Percentiles rank a stretch among this genome's conserved stretches.
These are phyloP conservation scores for Trichoderma aggressivum DNA, from an alignment of 2,329 filamentous ascomycete genomes.

Conservation along the genomic window DNA sequence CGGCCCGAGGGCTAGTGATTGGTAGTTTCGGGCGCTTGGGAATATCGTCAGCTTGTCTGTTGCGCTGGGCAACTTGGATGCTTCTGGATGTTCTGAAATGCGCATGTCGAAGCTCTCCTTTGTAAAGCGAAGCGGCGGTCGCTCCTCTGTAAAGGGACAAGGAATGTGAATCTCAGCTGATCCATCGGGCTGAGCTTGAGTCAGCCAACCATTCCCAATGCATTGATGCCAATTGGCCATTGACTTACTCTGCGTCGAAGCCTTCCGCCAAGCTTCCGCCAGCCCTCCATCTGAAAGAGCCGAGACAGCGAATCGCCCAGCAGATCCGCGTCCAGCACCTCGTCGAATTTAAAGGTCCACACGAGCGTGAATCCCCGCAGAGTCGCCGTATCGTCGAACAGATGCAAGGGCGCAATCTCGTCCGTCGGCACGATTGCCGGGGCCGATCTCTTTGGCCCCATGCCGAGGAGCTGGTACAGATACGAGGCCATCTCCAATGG, in stretches of 20 bases:
- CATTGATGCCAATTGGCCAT: background rate
- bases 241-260: background rate
- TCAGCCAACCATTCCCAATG: background rate
- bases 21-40: background rate
- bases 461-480: background rate
- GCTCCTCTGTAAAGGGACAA: background rate
- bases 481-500: background rate
- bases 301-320: background rate
- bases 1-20: background rate
- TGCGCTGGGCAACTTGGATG: background rate
- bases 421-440: constrained; percentile 1
- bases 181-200: background rate
- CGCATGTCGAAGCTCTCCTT: background rate
- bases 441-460: background rate
- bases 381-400: background rate
- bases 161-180: constrained; percentile 4
- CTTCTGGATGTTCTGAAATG: constrained; percentile 5
- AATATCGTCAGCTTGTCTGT: background rate
- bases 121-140: constrained; percentile 3
- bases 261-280: constrained; percentile 6
- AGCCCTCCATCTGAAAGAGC: constrained; percentile 9
- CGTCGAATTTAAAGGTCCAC: constrained; percentile 9
- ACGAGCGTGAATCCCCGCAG: background rate
- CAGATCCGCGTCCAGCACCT: constrained; percentile 2
- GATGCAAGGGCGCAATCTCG: constrained; percentile 2